Conservation (phyloP, 108 stramenopile genomes). For the Skeletonema marinoi region DNA sequence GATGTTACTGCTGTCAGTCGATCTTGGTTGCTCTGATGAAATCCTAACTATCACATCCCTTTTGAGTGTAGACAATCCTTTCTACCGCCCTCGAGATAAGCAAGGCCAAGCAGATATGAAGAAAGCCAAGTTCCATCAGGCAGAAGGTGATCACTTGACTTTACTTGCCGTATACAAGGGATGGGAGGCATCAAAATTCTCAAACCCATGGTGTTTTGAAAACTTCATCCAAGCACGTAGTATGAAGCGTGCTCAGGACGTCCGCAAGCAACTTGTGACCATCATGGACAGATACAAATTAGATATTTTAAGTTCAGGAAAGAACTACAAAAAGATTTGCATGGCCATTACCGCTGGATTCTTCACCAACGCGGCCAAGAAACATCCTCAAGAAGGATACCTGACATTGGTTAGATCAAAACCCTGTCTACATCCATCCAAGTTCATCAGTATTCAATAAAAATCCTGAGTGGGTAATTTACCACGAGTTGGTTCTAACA, state of each 20-base stretch:
- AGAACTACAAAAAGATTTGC: constrained; percentile 96
- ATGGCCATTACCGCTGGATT: constrained; percentile 97
- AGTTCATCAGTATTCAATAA: constrained; percentile 97
- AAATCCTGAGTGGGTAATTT: constrained; percentile 98
- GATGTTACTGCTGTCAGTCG: constrained; percentile 93
- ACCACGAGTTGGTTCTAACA: constrained; percentile 98
- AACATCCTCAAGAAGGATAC: constrained; percentile 99
- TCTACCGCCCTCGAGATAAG: constrained; percentile 98
- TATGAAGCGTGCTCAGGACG: constrained; percentile 98
- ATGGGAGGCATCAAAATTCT: constrained; percentile 94
- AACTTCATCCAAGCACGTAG: constrained; percentile 97
- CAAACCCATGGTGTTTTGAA: constrained; percentile 98
- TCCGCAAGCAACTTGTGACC: constrained; percentile 97
- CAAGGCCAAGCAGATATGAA: constrained; percentile 99
- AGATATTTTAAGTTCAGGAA: constrained; percentile 92
- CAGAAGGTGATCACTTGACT: constrained; percentile 99
- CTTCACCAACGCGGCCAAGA: constrained; percentile 98
- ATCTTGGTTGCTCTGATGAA: constrained; percentile 97
- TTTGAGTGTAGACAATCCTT: constrained; percentile 96
- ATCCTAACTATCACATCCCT: constrained; percentile 97
- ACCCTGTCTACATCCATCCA: constrained; percentile 98
- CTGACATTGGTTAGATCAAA: constrained; percentile 96
- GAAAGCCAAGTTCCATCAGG: constrained; percentile 99
- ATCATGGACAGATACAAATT: constrained; percentile 99
- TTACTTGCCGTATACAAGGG: constrained; percentile 96